Evolutionary conservation across 208 protist species (phyloP).

Genomic region (Polymyxa betae): DNA sequence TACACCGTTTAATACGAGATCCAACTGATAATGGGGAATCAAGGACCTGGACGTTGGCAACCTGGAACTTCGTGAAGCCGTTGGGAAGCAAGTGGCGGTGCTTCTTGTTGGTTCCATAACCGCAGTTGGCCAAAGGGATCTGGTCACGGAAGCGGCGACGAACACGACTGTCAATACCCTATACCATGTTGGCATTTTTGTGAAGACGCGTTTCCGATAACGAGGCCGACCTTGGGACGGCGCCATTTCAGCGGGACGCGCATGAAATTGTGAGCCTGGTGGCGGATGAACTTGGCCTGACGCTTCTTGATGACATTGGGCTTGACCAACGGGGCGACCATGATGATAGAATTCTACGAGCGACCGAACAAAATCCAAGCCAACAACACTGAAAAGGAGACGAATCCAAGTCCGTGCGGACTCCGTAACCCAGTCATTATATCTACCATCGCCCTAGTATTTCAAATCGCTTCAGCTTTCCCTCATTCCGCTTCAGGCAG

Average conservation of each 20-base stretch:
- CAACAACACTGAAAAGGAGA: neutral
- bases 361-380: neutral
- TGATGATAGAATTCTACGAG: neutral
- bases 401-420: neutral
- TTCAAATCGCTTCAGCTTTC: neutral
- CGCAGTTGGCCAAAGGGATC: slow-evolving; percentile 94
- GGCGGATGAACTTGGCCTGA: slow-evolving; percentile 66
- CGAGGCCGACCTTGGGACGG: slow-evolving; percentile 82
- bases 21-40: slow-evolving; percentile 54
- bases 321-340: slow-evolving; percentile 53
- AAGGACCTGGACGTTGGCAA: slow-evolving; percentile 78
- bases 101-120: slow-evolving; percentile 95
- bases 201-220: too few relatives aligned
- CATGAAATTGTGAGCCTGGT: slow-evolving; percentile 63
- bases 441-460: neutral
- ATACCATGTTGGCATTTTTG: neutral
- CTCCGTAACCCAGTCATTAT: neutral
- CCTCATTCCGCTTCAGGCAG: too few relatives aligned
- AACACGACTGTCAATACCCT: slow-evolving; percentile 96
- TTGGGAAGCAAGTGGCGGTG: slow-evolving; percentile 93
- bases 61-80: slow-evolving; percentile 95
- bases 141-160: slow-evolving; percentile 95
- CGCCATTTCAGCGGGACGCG: slow-evolving; percentile 83
- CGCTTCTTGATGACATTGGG: slow-evolving; percentile 65
- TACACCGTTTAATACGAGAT: slow-evolving; percentile 68